phyloP scores from a whole-genome alignment of 306 rosid species.

The Rosa lucieae region DNA sequence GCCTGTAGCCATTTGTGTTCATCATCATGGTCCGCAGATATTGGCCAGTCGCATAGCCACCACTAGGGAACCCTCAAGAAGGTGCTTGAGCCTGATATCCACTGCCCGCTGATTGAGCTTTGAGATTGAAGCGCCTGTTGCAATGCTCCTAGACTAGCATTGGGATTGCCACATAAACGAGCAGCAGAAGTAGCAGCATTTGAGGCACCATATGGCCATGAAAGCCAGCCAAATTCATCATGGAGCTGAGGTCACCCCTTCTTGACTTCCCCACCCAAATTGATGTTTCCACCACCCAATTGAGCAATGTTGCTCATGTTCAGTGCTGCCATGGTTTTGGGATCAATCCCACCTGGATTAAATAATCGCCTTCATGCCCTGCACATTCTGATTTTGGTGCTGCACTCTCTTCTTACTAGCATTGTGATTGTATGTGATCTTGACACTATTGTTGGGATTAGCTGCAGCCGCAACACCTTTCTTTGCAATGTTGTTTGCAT shows the following conservation, averaged over 20 bases:
- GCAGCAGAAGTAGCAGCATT: slow-evolving; percentile 34
- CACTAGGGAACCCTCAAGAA: slow-evolving; percentile 34
- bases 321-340: slow-evolving; percentile 61
- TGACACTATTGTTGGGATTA: slow-evolving; percentile 32
- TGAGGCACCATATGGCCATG: slow-evolving; percentile 35
- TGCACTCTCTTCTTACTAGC: slow-evolving; percentile 41
- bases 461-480: slow-evolving; percentile 37
- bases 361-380: slow-evolving; percentile 35
- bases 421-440: slow-evolving; percentile 41
- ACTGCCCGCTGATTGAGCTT: slow-evolving; percentile 24
- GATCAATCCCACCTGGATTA: slow-evolving; percentile 45
- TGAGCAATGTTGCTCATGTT: slow-evolving; percentile 51
- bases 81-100: slow-evolving; percentile 23
- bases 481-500: slow-evolving; percentile 45
- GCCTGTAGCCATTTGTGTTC: slow-evolving; percentile 62
- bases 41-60: slow-evolving; percentile 45
- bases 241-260: slow-evolving; percentile 55
- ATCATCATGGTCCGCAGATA: slow-evolving; percentile 49
- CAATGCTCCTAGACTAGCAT: slow-evolving; percentile 30
- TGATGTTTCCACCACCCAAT: slow-evolving; percentile 41
- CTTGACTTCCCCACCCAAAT: slow-evolving; percentile 52
- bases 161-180: slow-evolving; percentile 44
- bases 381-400: slow-evolving; percentile 38
- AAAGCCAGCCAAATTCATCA: slow-evolving; percentile 84
- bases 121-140: slow-evolving; percentile 44